A percentile compares a stretch with the other conserved stretches of the same genome.
These are phyloP conservation scores for Lactuca saligna DNA, from an alignment of 129 eudicot species.

Conservation along the genomic window DNA sequence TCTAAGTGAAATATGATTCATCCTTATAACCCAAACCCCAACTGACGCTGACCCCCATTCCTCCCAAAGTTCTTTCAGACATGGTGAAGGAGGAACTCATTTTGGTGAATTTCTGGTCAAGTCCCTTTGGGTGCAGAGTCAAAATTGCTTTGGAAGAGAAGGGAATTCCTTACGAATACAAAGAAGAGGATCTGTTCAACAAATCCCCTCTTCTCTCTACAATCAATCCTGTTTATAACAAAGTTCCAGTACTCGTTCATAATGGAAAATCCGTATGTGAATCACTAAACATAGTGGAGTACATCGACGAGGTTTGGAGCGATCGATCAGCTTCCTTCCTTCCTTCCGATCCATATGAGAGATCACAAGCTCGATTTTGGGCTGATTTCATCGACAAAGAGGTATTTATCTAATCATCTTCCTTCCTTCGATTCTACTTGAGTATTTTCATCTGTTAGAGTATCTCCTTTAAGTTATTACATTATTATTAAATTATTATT, in stretches of 20 bases:
- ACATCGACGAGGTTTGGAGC: constrained; percentile 34
- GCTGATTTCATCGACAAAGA: constrained; percentile 38
- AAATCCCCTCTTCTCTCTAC: constrained; percentile 23
- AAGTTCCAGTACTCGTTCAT: constrained; percentile 39
- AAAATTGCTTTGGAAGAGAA: constrained; percentile 42
- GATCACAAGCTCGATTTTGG: constrained; percentile 45
- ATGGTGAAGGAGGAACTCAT: constrained; percentile 37
- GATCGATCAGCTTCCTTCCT: constrained; percentile 23
- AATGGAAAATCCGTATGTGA: constrained; percentile 25
- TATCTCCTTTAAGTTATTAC: not conserved
- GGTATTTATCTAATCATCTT: constrained; percentile 8
- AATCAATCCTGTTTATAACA: constrained; percentile 37
- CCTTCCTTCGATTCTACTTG: not conserved
- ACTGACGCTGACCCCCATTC: not conserved
- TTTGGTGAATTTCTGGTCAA: constrained; percentile 32
- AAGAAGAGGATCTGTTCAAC: constrained; percentile 35
- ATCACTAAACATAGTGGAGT: constrained; percentile 35
- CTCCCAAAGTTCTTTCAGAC: not conserved
- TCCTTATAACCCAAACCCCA: not conserved
- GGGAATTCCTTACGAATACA: constrained; percentile 35
- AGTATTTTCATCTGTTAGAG: not conserved
- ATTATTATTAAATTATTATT: not conserved
- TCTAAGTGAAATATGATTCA: constrained; percentile 17
- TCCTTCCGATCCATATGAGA: constrained; percentile 34
- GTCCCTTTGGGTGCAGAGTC: constrained; percentile 36